Evolutionary conservation across 2,329 filamentous ascomycete genomes (phyloP).

Genomic region (Aspergillus cejpii): DNA sequence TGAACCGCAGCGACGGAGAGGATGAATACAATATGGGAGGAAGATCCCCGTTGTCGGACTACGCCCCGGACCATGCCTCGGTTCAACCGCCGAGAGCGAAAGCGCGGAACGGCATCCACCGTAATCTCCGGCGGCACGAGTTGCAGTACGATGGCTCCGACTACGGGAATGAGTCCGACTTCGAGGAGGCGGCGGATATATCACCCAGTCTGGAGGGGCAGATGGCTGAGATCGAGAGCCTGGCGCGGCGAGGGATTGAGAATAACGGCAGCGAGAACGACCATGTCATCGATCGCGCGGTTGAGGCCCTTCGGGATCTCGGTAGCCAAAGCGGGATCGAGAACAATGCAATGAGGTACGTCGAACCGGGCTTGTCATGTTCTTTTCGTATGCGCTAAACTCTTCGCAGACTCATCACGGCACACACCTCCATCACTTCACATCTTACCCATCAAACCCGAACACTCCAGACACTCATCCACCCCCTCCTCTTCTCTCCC

Average conservation of each 20-base stretch:
- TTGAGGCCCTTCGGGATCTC: conserved; percentile 48
- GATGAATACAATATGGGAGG: conserved; percentile 27
- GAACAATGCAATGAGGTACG: conserved; percentile 50
- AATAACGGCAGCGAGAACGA: conserved; percentile 48
- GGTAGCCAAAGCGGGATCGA: conserved; percentile 52
- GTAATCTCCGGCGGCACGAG: conserved; percentile 36
- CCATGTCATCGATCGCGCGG: conserved; percentile 47
- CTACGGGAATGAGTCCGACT: conserved; percentile 52
- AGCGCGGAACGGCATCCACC: conserved; percentile 29
- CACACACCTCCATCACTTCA: conserved; percentile 52
- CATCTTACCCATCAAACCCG: conserved; percentile 57
- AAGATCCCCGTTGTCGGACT: conserved; percentile 20
- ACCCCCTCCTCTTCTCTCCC: conserved; percentile 53
- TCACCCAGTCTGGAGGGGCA: conserved; percentile 49
- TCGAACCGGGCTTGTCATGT: conserved; percentile 1
- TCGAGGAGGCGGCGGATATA: conserved; percentile 49
- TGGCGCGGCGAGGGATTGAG: conserved; percentile 49
- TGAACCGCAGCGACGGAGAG: conserved; percentile 28
- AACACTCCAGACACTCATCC: conserved; percentile 51
- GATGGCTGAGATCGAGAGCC: conserved; percentile 51
- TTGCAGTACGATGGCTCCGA: conserved; percentile 53
- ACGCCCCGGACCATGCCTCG: conserved; percentile 20
- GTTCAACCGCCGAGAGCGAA: conserved; percentile 37
- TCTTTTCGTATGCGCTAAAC: conserved; percentile 3
- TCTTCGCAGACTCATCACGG: conserved; percentile 48